Percentiles rank a stretch among this genome's conserved stretches.
phyloP scores from a whole-genome alignment of 129 eudicot species.

The Artemisia annua region DNA sequence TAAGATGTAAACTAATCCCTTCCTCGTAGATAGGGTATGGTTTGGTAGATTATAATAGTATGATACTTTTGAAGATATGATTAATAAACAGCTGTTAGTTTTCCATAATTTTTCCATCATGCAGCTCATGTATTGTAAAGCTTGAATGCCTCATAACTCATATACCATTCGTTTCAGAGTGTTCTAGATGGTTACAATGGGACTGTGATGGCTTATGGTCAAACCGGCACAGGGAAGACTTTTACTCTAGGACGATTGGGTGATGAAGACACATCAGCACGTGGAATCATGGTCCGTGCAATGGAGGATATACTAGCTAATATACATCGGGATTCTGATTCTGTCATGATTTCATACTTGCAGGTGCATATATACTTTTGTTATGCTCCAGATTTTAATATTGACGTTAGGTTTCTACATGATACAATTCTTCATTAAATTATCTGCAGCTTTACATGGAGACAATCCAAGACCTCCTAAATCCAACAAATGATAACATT shows the following conservation, averaged over 20 bases:
- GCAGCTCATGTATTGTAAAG: conserved; percentile 12
- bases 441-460: conserved; percentile 96
- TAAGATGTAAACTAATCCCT: too few relatives aligned
- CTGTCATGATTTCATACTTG: conserved; percentile 77
- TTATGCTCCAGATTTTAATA: neutral
- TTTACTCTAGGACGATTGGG: conserved; percentile 95
- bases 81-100: neutral
- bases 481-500: conserved; percentile 93
- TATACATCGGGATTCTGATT: conserved; percentile 72
- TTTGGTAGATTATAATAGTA: conserved; percentile 3
- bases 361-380: conserved; percentile 55
- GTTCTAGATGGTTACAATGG: conserved; percentile 99
- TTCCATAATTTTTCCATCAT: conserved; percentile 8
- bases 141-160: conserved; percentile 10
- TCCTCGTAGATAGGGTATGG: neutral
- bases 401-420: neutral
- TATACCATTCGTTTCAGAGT: conserved; percentile 55
- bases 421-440: conserved; percentile 2
- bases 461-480: conserved; percentile 87
- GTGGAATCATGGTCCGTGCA: conserved; percentile 99
- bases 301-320: conserved; percentile 93
- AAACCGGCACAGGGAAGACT: conserved; percentile 98
- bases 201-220: conserved; percentile 99
- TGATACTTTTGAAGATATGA: neutral
- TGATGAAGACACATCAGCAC: conserved; percentile 96